Evolutionary conservation across 768 basidiomycete genomes (phyloP), one percentile per base, ranked within the genome.

Genomic region (Clitopilus hobsonii): DNA sequence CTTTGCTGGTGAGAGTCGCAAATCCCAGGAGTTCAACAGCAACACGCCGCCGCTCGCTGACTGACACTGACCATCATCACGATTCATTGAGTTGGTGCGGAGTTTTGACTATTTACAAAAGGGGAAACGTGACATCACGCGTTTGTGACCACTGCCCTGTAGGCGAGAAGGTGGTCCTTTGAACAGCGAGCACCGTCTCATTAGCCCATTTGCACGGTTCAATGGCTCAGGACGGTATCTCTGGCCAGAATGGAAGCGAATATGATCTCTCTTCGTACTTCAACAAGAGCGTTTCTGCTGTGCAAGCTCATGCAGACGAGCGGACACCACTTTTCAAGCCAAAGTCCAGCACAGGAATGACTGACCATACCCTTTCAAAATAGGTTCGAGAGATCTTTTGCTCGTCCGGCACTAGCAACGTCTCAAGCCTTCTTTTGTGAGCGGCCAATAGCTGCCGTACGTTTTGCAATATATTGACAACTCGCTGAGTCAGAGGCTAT

Each of bases 381-480:
- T 54, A 80, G 78, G 47, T 74, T 80, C 45, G 78, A 80, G 59
- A 65, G 68, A 24, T 61, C 70, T 20, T 78, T 77, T 58, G 78
- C 71, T 5, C 75, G 73, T 18, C 78, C 78, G 26, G 65, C 73
- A 36, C 53, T 77, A 26, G 63, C 52, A 24, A 64, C 65, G 6
- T 63, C 68, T 13, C 61, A 67, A 24, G 58, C 57, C n/a, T 71
- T 69, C 50, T 70, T 73, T 56, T 64, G 73, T 18, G 64, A 66
- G 20, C 61, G 65, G 51, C 71, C 72, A 16, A 63, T 73, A 51
- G 55, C 61, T 25, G 67, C 72, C 18, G 73, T 73, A 56, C 22
- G 69, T 67, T 3, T n/a, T n/a, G n/a, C 38, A 18, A 49, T 25
- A n/a, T 13, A 13, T 7, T 41, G n/a, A 7, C 18, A 10, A 18